Percentiles rank a stretch among this genome's conserved stretches.
phyloP scores from a whole-genome alignment of 176 grass and related monocot species.

The Panicum miliaceum region DNA sequence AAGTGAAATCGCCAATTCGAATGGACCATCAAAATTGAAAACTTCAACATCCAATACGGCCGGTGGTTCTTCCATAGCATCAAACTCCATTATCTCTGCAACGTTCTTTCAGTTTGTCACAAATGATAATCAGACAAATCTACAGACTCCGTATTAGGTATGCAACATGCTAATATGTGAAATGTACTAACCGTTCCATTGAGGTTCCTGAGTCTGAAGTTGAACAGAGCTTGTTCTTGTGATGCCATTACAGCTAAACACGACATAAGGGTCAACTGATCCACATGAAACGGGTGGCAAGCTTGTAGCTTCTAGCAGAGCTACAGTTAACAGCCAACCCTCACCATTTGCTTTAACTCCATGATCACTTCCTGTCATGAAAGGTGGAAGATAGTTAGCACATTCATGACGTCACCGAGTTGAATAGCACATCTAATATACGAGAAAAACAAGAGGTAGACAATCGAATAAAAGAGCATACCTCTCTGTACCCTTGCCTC shows the following conservation, averaged over 20 bases:
- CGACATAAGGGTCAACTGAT: constrained; percentile 79
- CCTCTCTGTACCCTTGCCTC: constrained; percentile 77
- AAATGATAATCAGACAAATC: constrained; percentile 12
- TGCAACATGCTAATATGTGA: neutral
- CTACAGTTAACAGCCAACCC: constrained; percentile 84
- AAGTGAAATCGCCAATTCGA: constrained; percentile 64
- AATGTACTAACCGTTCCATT: constrained; percentile 82
- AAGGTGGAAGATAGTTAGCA: constrained; percentile 5
- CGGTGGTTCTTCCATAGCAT: constrained; percentile 88
- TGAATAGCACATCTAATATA: neutral
- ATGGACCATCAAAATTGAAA: constrained; percentile 88
- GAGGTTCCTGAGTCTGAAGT: constrained; percentile 79
- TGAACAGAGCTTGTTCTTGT: constrained; percentile 86
- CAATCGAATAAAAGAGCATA: constrained; percentile 29
- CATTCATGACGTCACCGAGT: neutral
- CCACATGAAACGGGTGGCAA: constrained; percentile 66
- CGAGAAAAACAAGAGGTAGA: neutral
- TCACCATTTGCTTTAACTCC: constrained; percentile 70
- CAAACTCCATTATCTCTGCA: constrained; percentile 90
- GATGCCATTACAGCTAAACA: constrained; percentile 82
- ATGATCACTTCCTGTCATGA: constrained; percentile 64
- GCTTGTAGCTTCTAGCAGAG: constrained; percentile 70
- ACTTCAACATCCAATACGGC: constrained; percentile 76
- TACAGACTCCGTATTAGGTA: neutral
- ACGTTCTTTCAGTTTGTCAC: constrained; percentile 6